A percentile compares a stretch with the other conserved stretches of the same genome.
Evolutionary conservation across 2,329 filamentous ascomycete species (phyloP).

Genomic region (Trichoderma citrinoviride): DNA sequence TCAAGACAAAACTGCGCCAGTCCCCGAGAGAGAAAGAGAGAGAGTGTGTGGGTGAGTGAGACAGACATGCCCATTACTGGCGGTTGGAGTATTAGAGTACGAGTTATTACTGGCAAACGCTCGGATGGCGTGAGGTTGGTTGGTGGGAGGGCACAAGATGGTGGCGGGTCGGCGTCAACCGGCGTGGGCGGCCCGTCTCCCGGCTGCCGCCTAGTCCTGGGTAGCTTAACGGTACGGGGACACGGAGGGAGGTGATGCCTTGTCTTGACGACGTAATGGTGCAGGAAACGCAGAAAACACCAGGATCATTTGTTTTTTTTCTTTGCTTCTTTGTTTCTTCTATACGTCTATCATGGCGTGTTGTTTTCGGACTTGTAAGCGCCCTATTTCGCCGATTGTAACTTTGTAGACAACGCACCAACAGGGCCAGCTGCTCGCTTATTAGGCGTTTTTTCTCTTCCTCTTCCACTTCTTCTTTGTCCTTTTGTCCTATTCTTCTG

Average conservation of each 20-base stretch:
- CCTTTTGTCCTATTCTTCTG: slow-evolving; percentile 35
- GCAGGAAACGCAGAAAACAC: neutral
- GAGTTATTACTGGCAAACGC: no score
- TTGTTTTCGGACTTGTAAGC: no score
- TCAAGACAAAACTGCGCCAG: neutral
- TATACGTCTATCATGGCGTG: neutral
- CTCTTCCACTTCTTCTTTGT: neutral
- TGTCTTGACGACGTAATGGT: neutral
- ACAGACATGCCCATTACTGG: neutral
- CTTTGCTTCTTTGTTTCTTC: no score
- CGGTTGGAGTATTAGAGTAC: no score
- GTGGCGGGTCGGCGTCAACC: slow-evolving; percentile 1
- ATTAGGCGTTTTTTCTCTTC: neutral
- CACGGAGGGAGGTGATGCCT: neutral
- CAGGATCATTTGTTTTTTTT: neutral
- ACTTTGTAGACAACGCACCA: neutral
- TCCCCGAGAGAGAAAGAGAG: no score
- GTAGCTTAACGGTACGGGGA: neutral
- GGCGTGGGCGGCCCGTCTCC: slow-evolving; percentile 8
- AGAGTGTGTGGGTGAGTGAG: no score
- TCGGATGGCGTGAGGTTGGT: neutral
- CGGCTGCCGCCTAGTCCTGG: neutral
- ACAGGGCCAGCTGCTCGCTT: neutral
- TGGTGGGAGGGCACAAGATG: neutral
- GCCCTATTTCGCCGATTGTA: no score